Conservation (phyloP, 305 asterid species). For the Coffea humblotiana region DNA sequence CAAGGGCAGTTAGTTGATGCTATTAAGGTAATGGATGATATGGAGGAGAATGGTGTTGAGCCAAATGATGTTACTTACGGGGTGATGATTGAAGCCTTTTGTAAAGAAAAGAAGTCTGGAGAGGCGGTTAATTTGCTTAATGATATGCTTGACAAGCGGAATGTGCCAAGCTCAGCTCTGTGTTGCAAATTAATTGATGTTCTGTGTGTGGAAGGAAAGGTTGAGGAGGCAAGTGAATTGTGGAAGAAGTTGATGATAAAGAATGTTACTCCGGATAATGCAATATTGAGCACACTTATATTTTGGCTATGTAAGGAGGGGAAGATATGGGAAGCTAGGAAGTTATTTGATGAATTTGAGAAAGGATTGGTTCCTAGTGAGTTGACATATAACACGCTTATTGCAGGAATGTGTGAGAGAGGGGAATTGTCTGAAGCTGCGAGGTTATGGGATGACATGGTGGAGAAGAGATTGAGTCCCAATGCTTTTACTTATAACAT, state of each 20-base stretch:
- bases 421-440: slow-evolving; percentile 89
- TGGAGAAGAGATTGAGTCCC: slow-evolving; percentile 68
- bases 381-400: slow-evolving; percentile 71
- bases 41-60: slow-evolving; percentile 74
- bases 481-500: slow-evolving; percentile 69
- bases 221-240: slow-evolving; percentile 59
- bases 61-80: slow-evolving; percentile 82
- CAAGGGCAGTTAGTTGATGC: slow-evolving; percentile 64
- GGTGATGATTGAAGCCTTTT: slow-evolving; percentile 82
- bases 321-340: slow-evolving; percentile 68
- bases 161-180: slow-evolving; percentile 60
- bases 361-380: slow-evolving; percentile 69
- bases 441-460: slow-evolving; percentile 92
- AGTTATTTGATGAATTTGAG: slow-evolving; percentile 76
- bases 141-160: slow-evolving; percentile 77
- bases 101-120: slow-evolving; percentile 66
- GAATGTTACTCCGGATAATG: slow-evolving; percentile 75
- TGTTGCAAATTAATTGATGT: slow-evolving; percentile 76
- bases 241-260: slow-evolving; percentile 72
- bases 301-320: slow-evolving; percentile 88
- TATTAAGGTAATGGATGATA: slow-evolving; percentile 88
- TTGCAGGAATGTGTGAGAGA: slow-evolving; percentile 79
- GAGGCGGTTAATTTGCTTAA: slow-evolving; percentile 69
- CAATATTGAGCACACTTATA: slow-evolving; percentile 66
- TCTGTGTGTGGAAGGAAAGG: slow-evolving; percentile 72